Evolutionary conservation across 805 yeast species (phyloP).

Genomic region (Starmerella powellii): DNA sequence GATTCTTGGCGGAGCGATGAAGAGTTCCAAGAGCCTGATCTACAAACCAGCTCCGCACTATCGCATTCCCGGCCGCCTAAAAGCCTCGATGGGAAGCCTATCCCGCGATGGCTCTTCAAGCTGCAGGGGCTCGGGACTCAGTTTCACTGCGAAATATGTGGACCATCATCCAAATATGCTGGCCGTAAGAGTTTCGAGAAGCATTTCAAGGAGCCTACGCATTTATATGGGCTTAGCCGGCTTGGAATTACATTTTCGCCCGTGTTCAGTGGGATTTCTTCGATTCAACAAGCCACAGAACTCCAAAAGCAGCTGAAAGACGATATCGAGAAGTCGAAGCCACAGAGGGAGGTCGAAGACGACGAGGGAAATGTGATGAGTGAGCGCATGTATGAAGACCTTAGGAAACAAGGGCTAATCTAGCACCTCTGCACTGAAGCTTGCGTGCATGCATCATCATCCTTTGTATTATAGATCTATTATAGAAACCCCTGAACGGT

Average conservation of each 20-base stretch:
- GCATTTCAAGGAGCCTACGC: conserved; percentile 61
- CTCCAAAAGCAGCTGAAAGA: conserved; percentile 41
- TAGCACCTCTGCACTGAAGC: conserved; percentile 24
- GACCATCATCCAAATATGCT: conserved; percentile 46
- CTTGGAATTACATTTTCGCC: conserved; percentile 52
- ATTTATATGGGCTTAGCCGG: conserved; percentile 58
- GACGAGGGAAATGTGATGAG: conserved; percentile 88
- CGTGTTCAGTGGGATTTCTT: conserved; percentile 51
- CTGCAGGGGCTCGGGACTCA: conserved; percentile 69
- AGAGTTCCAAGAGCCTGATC: conserved; percentile 20
- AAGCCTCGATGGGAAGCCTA: conserved; percentile 83
- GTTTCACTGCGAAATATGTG: conserved; percentile 78
- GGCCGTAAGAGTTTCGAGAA: conserved; percentile 62
- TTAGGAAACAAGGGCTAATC: conserved; percentile 76
- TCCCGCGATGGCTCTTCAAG: conserved; percentile 88
- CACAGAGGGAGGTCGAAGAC: conserved; percentile 74
- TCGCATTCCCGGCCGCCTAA: conserved; percentile 40
- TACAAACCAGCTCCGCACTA: conserved; percentile 27
- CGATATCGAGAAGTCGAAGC: conserved; percentile 61
- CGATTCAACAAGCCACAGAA: conserved; percentile 52
- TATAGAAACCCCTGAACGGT: too few species aligned
- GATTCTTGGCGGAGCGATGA: conserved; percentile 22
- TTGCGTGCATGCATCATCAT: neutral
- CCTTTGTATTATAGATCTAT: too few species aligned
- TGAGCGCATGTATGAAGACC: conserved; percentile 66